A percentile compares a stretch with the other conserved stretches of the same genome.
Evolutionary conservation across 306 rosid species (phyloP).

Genomic region (Adenanthera pavonina): DNA sequence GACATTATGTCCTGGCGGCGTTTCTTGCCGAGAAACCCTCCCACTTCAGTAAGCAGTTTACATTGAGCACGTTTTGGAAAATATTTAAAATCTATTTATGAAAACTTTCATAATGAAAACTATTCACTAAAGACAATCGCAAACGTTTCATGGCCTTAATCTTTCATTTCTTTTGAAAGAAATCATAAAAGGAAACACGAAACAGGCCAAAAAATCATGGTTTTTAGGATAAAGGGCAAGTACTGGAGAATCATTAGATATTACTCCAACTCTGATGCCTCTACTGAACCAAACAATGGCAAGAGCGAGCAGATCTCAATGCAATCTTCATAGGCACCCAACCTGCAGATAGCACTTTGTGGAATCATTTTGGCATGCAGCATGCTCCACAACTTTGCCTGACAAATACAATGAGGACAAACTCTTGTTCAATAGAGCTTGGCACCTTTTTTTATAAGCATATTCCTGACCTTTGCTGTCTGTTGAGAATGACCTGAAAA

Average conservation of each 20-base stretch:
- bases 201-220: conserved; percentile 14
- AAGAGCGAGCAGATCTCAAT: conserved; percentile 85
- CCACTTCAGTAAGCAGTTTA: background rate
- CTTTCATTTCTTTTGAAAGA: background rate
- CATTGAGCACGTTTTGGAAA: background rate
- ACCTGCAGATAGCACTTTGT: conserved; percentile 84
- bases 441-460: conserved; percentile 82
- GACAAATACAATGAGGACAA: conserved; percentile 77
- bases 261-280: conserved; percentile 77
- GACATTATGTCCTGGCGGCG: background rate
- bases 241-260: conserved; percentile 55
- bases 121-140: background rate
- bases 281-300: conserved; percentile 91
- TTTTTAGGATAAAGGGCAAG: conserved; percentile 11
- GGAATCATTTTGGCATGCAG: conserved; percentile 95
- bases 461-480: conserved; percentile 76
- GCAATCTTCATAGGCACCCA: conserved; percentile 83
- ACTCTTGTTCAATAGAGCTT: conserved; percentile 86
- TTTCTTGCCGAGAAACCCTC: background rate
- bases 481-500: conserved; percentile 84
- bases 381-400: conserved; percentile 98
- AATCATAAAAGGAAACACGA: background rate
- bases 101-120: background rate
- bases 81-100: background rate
- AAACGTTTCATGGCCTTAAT: conserved; percentile 5